Percentiles rank a stretch among this genome's conserved stretches.
Conservation (phyloP, 129 eudicot genomes). For the Artemisia argyi region DNA sequence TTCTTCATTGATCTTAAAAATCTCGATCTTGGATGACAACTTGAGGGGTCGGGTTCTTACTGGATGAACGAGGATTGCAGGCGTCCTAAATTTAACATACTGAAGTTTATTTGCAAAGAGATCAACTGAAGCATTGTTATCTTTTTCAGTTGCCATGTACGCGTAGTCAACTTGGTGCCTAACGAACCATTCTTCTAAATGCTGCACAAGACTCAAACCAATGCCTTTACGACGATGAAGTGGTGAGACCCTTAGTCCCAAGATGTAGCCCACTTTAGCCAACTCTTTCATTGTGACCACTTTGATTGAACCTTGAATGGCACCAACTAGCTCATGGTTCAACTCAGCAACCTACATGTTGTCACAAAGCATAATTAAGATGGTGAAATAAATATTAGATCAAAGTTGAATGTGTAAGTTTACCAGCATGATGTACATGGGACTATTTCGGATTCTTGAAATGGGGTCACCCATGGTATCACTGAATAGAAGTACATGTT, state of each 20-base stretch:
- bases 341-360: slow-evolving; percentile 50
- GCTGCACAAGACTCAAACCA: slow-evolving; percentile 42
- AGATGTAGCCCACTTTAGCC: slow-evolving; percentile 54
- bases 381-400: not conserved
- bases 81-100: slow-evolving; percentile 43
- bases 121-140: slow-evolving; percentile 44
- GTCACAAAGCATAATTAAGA: not conserved
- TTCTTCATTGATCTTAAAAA: slow-evolving; percentile 40
- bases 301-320: slow-evolving; percentile 59
- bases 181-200: slow-evolving; percentile 57
- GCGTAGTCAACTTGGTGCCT: slow-evolving; percentile 49
- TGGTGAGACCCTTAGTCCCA: slow-evolving; percentile 65
- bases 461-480: slow-evolving; percentile 77
- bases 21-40: slow-evolving; percentile 25
- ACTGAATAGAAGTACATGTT: slow-evolving; percentile 51
- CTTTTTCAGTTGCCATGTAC: slow-evolving; percentile 68
- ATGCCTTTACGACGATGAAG: slow-evolving; percentile 52
- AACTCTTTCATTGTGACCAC: slow-evolving; percentile 45
- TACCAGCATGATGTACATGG: slow-evolving; percentile 69
- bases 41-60: slow-evolving; percentile 28
- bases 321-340: slow-evolving; percentile 61
- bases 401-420: slow-evolving; percentile 17
- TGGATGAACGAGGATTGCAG: slow-evolving; percentile 55
- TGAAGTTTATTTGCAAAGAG: slow-evolving; percentile 44
- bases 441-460: slow-evolving; percentile 61